Evolutionary conservation across 208 protist genomes (phyloP).

Genomic region (Strigomonas culicis): DNA sequence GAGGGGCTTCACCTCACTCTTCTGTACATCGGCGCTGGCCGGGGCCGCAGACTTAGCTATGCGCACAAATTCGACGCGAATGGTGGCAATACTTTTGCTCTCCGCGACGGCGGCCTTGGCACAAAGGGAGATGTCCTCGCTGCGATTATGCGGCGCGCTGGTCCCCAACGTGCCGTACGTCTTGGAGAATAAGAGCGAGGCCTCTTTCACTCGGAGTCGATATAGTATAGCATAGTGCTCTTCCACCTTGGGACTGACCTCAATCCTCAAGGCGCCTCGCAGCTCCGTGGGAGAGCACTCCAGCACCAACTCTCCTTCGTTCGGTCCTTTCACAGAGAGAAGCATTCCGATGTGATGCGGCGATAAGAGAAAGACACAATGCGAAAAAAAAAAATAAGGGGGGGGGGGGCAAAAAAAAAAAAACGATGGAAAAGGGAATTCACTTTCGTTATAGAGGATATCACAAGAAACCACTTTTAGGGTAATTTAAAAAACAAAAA

Average conservation of each 20-base stretch:
- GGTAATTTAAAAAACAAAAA: constrained; percentile 13
- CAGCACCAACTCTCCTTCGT: constrained; percentile 1
- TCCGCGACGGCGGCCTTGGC: constrained; percentile 22
- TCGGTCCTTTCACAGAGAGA: constrained; percentile 10
- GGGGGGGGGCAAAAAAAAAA: too few relatives aligned
- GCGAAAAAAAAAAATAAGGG: background rate
- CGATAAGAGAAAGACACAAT: background rate
- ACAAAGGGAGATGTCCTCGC: constrained; percentile 31
- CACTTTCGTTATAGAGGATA: constrained; percentile 1
- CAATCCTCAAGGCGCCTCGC: constrained; percentile 27
- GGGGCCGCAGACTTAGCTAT: constrained; percentile 24
- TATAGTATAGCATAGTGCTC: constrained; percentile 26
- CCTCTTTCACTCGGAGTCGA: constrained; percentile 52
- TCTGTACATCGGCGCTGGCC: constrained; percentile 8
- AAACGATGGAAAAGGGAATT: too few relatives aligned
- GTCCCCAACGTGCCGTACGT: constrained; percentile 42
- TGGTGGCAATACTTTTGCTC: constrained; percentile 33
- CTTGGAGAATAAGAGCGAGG: constrained; percentile 53
- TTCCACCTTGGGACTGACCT: constrained; percentile 9
- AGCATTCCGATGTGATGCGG: constrained; percentile 10
- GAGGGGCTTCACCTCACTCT: constrained; percentile 32
- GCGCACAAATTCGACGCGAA: constrained; percentile 48
- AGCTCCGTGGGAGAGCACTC: constrained; percentile 18
- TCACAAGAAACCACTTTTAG: background rate
- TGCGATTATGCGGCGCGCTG: constrained; percentile 14